Evolutionary conservation across 1,284 basidiomycete species (phyloP).

Genomic region (Cutaneotrichosporon spelunceum): DNA sequence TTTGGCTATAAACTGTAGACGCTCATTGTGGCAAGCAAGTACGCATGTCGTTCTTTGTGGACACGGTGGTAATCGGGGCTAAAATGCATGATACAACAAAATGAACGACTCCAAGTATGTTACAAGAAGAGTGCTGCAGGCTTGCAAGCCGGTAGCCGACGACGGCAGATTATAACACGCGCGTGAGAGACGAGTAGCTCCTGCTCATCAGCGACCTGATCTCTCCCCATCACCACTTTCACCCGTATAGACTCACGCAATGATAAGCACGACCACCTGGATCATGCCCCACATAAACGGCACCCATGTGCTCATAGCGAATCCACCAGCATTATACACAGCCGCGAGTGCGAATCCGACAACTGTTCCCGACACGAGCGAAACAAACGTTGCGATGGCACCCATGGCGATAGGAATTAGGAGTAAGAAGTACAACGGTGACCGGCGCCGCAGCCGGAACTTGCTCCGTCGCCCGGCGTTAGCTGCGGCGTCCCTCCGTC

Average conservation of each 20-base stretch:
- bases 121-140: not conserved
- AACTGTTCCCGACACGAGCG: slow-evolving; percentile 66
- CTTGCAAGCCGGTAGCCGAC: not conserved
- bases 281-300: slow-evolving; percentile 72
- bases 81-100: slow-evolving; percentile 5
- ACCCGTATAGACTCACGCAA: slow-evolving; percentile 46
- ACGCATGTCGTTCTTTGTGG: not conserved
- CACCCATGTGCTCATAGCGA: slow-evolving; percentile 82
- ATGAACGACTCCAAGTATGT: not conserved
- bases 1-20: not conserved
- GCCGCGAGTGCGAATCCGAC: slow-evolving; percentile 68
- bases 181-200: slow-evolving; percentile 45
- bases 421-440: slow-evolving; percentile 41
- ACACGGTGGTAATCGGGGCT: not conserved
- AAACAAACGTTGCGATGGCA: slow-evolving; percentile 59
- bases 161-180: slow-evolving; percentile 30
- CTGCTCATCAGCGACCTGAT: slow-evolving; percentile 14
- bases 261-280: slow-evolving; percentile 64
- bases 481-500: not conserved
- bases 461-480: not conserved
- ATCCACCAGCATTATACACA: slow-evolving; percentile 64
- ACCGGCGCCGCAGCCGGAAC: slow-evolving; percentile 26
- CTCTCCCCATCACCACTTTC: not conserved
- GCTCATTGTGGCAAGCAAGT: not conserved
- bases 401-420: slow-evolving; percentile 35